Evolutionary conservation across 1,284 basidiomycete genomes (phyloP).

Genomic region (Porodaedalea pini): DNA sequence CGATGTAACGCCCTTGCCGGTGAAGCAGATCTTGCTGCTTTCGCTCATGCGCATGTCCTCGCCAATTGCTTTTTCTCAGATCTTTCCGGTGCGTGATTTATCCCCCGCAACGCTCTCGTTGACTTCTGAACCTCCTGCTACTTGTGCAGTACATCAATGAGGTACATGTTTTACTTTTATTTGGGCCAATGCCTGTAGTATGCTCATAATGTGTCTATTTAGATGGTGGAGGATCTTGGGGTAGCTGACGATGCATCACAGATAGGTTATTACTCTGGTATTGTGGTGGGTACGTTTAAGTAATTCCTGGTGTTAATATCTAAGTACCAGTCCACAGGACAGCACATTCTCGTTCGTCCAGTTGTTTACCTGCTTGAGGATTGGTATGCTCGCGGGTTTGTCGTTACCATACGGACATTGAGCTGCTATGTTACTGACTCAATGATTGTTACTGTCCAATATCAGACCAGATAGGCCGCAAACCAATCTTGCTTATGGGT

Average conservation of each 20-base stretch:
- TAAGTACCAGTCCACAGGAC: slow-evolving; percentile 18
- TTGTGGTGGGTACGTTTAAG: slow-evolving; percentile 22
- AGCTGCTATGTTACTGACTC: no score
- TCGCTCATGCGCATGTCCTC: slow-evolving; percentile 26
- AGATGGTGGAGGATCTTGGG: slow-evolving; percentile 27
- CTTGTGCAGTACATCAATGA: slow-evolving; percentile 16
- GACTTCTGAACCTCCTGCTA: neutral
- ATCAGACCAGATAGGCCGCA: slow-evolving; percentile 29
- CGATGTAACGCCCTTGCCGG: slow-evolving; percentile 22
- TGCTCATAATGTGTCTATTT: neutral
- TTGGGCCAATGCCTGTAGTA: neutral
- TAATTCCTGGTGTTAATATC: neutral
- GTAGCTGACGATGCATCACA: slow-evolving; percentile 24
- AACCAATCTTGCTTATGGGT: slow-evolving; percentile 30
- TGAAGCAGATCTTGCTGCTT: slow-evolving; percentile 22
- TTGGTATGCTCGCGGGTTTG: slow-evolving; percentile 26
- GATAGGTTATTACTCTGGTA: slow-evolving; percentile 30
- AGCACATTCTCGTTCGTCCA: slow-evolving; percentile 28
- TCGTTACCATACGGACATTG: neutral
- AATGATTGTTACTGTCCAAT: neutral
- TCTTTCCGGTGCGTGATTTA: slow-evolving; percentile 14
- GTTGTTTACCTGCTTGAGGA: slow-evolving; percentile 26
- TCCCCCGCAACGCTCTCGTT: neutral
- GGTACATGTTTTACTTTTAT: neutral
- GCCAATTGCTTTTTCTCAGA: slow-evolving; percentile 27